Evolutionary conservation across 2,329 filamentous ascomycete genomes (phyloP), one percentile per base, ranked within the genome.

Genomic region (Cryphonectria nitschkei): DNA sequence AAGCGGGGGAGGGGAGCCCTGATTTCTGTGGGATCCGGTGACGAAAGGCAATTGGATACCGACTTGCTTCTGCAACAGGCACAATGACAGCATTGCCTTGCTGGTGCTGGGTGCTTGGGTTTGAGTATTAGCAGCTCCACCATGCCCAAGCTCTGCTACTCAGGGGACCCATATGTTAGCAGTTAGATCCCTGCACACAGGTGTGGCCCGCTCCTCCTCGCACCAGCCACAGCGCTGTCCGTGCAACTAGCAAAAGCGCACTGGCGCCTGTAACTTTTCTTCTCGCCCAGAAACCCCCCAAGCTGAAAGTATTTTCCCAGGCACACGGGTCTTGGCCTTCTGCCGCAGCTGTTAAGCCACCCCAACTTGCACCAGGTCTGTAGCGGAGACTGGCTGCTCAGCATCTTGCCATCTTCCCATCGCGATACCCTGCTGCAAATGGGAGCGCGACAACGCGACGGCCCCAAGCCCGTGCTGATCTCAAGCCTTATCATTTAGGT

Each of bases 1-100:
- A 76, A 76, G 77, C 74, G 76, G 76, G 76, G 76, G 76, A 75
- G 74, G 74, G 75, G 74, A 66, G 63, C 63, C 61, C 61, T 64
- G 61, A 65, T 65, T 76, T 77, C 73, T 73, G 75, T 77, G 74
- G 76, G 74, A 70, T 73, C 69, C 64, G 67, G 61, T 61, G 37
- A 65, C 70, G 58, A 65, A 43, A 62, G 34, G 62, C 43, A 50
- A 66, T 65, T 50, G 63, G 41, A 43, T 26, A 32, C 22, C n/a
- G 26, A 43, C 11, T 32, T 65, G 43, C 63, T 50, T 65, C 63
- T 65, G 41, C 32, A 50, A n/a, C 63, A 50, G 63, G 41, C 19
- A 65, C 63, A 52, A 69, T 71, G 69, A 71, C 69, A 71, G 61
- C 69, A 71, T 71, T 60, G 65, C 14, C 19, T 29, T n/a, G 19